Evolutionary conservation across 495 filamentous ascomycete species (phyloP).

Genomic region (Hypoxylon subgilvum): DNA sequence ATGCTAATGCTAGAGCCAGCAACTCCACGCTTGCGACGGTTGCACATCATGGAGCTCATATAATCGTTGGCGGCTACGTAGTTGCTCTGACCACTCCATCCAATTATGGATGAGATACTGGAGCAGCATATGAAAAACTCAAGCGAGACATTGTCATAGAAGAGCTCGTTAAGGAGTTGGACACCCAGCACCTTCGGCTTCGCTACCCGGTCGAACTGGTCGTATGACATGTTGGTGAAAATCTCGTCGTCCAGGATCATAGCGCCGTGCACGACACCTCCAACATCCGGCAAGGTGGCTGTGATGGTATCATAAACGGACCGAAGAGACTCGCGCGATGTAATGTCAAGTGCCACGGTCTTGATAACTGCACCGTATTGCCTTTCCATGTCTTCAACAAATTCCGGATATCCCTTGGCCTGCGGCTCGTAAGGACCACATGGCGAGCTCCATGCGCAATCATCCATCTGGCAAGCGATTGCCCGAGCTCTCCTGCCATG

Average conservation of each 20-base stretch:
- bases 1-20: constrained; percentile 52
- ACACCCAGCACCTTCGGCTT: constrained; percentile 46
- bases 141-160: constrained; percentile 41
- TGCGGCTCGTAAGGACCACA: constrained; percentile 55
- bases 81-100: constrained; percentile 53
- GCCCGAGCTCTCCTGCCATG: constrained; percentile 53
- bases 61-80: constrained; percentile 60
- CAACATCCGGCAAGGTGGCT: constrained; percentile 45
- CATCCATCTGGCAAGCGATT: constrained; percentile 59
- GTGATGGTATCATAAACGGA: constrained; percentile 7
- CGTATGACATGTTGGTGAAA: constrained; percentile 39
- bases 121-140: constrained; percentile 64
- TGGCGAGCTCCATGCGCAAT: constrained; percentile 50
- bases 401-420: no score
- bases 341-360: no score
- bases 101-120: constrained; percentile 52
- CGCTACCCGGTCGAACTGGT: constrained; percentile 34
- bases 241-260: constrained; percentile 48
- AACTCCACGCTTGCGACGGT: constrained; percentile 40
- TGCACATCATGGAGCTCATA: constrained; percentile 41
- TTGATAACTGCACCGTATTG: no score
- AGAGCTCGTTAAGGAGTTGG: constrained; percentile 42
- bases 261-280: constrained; percentile 48
- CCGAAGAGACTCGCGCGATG: no score
- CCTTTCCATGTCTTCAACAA: no score